A percentile compares a stretch with the other conserved stretches of the same genome.
Evolutionary conservation across 202 grass and related monocot genomes (phyloP).

Genomic region (Bolboschoenoplectus hybrid): DNA sequence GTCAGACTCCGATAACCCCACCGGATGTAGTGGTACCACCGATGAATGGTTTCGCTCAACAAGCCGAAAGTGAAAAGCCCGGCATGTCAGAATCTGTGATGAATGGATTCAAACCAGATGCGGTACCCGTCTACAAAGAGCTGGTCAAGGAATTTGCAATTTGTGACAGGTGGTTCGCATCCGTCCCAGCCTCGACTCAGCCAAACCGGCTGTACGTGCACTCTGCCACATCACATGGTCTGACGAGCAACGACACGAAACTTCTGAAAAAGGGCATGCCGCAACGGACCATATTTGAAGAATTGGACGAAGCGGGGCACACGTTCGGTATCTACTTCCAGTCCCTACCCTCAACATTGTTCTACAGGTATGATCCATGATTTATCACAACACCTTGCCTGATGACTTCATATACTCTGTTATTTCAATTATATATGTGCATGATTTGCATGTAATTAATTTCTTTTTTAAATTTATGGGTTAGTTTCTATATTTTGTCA

Average conservation of each 20-base stretch:
- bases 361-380: constrained; percentile 46
- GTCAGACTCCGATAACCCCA: constrained; percentile 49
- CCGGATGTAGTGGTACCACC: constrained; percentile 42
- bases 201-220: constrained; percentile 78
- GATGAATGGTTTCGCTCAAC: constrained; percentile 81
- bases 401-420: neutral
- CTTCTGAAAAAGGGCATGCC: constrained; percentile 51
- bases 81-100: constrained; percentile 61
- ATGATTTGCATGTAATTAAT: neutral
- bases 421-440: constrained; percentile 15
- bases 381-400: constrained; percentile 9
- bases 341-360: constrained; percentile 70
- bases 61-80: constrained; percentile 57
- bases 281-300: constrained; percentile 83
- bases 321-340: constrained; percentile 87
- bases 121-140: constrained; percentile 69
- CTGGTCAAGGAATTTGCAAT: constrained; percentile 70
- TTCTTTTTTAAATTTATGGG: neutral
- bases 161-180: constrained; percentile 89
- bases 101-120: constrained; percentile 72
- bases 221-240: constrained; percentile 74
- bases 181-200: constrained; percentile 80
- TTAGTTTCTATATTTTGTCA: constrained; percentile 4
- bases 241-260: constrained; percentile 61
- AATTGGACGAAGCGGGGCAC: constrained; percentile 59